These are phyloP conservation scores for Cyberlindnera maritima DNA, from an alignment of 805 yeast species.

Conservation along the genomic window DNA sequence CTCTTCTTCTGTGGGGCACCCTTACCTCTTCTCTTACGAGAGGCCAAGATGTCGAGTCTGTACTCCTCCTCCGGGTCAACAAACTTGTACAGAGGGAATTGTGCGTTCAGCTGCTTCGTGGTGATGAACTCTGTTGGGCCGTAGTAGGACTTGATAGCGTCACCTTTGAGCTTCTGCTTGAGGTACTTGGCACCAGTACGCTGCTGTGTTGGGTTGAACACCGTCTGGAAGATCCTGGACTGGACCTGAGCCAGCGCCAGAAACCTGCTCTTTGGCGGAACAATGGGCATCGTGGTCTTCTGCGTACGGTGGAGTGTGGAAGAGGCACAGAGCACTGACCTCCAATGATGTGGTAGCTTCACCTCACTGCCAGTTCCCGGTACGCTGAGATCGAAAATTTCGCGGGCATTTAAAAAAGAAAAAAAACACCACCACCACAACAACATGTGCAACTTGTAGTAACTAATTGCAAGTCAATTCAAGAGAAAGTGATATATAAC, in stretches of 20 bases:
- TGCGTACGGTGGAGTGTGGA: background rate
- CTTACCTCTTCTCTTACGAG: slow-evolving; percentile 80
- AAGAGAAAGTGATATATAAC: background rate
- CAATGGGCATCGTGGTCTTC: slow-evolving; percentile 26
- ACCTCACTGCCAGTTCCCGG: no score
- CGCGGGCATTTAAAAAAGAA: background rate
- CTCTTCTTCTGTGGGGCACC: slow-evolving; percentile 82
- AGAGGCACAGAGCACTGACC: background rate
- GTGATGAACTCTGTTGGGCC: slow-evolving; percentile 71
- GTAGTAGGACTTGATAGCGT: slow-evolving; percentile 65
- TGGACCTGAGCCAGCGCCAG: slow-evolving; percentile 56
- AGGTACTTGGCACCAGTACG: slow-evolving; percentile 76
- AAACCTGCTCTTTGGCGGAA: slow-evolving; percentile 42
- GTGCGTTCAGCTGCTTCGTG: slow-evolving; percentile 53
- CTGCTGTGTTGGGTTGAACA: slow-evolving; percentile 58
- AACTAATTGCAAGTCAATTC: no score
- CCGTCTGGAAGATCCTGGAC: slow-evolving; percentile 63
- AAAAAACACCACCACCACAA: background rate
- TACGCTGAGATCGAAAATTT: background rate
- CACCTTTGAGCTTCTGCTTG: slow-evolving; percentile 68
- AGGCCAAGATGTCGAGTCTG: slow-evolving; percentile 43
- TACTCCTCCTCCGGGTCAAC: slow-evolving; percentile 68
- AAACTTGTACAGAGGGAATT: slow-evolving; percentile 49
- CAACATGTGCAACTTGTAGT: no score
- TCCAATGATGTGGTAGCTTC: no score